Base-by-base conservation (phyloP, 208 protist species). In the Trypanosomatidae sp. region DNA sequence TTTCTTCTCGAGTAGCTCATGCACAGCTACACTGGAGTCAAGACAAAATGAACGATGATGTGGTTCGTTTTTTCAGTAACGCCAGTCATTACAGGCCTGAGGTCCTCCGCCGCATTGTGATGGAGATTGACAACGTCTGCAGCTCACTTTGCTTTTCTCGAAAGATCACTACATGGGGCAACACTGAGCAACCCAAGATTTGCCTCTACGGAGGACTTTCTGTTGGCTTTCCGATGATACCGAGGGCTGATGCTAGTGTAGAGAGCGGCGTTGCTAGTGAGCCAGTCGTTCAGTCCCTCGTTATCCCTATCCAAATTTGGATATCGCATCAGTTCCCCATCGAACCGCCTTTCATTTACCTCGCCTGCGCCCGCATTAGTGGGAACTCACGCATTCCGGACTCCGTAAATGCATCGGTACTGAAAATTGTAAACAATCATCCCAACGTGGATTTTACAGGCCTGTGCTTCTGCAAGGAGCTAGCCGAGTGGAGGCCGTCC, bases 301-400 rank as follows among this genome's bases (percentile, higher is more conserved):
- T 88, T 46, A 44, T 93, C 3, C 88, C 88, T 2, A 71, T 90
- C 10, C 88, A 93, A 71, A 81, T 93, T 28, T 92, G 88, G 85
- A 50, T 92, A 0, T 83, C 83, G 2, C 74, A 78, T 9, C 73
- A 81, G 43, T 91, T 84, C 41, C 88, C 88, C 5, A 73, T 88
- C 19, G 85, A 93, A 15, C 85, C 88, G 22, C 88, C 88, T 0
- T 77, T 76, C 9, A 65, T 91, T 4, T 91, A 86, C 71, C 53
- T 91, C 25, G 69, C 85, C 2, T 75, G 69, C 69, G 74, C 58
- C 43, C 69, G 76, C 44, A 70, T 53, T 33, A 83, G 62, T 69
- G 73, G 62, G 28, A 71, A 71, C 41, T 22, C 69, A 6, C 64
- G 50, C 65, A 73, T 73, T n/a, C 75, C 64, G 22, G 69, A 78